These are phyloP conservation scores for Auricularia heimuer DNA, from an alignment of 768 basidiomycete genomes.

Conservation along the genomic window DNA sequence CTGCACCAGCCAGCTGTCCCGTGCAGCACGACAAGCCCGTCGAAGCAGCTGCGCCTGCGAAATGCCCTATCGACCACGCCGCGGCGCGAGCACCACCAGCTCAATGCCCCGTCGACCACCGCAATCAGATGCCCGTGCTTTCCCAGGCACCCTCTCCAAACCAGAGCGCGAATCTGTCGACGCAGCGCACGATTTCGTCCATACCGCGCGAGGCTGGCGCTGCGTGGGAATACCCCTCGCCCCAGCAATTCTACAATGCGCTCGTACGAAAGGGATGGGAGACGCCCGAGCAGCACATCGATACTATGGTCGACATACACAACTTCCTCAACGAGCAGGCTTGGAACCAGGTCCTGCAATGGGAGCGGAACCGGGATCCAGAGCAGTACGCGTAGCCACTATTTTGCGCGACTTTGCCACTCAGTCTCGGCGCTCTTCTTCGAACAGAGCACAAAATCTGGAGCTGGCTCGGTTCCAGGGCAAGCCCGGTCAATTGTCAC, in stretches of 20 bases:
- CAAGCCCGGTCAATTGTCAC: conserved; percentile 84
- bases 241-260: conserved; percentile 97
- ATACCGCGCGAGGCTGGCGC: conserved; percentile 56
- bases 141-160: conserved; percentile 54
- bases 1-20: not conserved
- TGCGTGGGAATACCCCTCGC: conserved; percentile 92
- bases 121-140: conserved; percentile 88
- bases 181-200: conserved; percentile 65
- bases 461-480: conserved; percentile 82
- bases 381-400: conserved; percentile 21
- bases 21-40: not conserved
- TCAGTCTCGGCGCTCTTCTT: not conserved
- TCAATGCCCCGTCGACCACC: conserved; percentile 30
- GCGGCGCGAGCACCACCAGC: conserved; percentile 17
- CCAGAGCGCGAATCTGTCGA: conserved; percentile 55
- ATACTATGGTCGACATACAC: conserved; percentile 96
- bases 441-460: conserved; percentile 49
- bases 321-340: conserved; percentile 97
- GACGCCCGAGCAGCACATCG: conserved; percentile 91
- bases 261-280: conserved; percentile 95
- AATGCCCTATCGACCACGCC: conserved; percentile 57
- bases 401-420: conserved; percentile 1
- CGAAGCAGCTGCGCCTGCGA: conserved; percentile 21
- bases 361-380: conserved; percentile 64
- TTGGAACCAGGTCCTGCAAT: conserved; percentile 88